Evolutionary conservation across 1,284 basidiomycete genomes (phyloP).

Genomic region (Inonotus hispidus): DNA sequence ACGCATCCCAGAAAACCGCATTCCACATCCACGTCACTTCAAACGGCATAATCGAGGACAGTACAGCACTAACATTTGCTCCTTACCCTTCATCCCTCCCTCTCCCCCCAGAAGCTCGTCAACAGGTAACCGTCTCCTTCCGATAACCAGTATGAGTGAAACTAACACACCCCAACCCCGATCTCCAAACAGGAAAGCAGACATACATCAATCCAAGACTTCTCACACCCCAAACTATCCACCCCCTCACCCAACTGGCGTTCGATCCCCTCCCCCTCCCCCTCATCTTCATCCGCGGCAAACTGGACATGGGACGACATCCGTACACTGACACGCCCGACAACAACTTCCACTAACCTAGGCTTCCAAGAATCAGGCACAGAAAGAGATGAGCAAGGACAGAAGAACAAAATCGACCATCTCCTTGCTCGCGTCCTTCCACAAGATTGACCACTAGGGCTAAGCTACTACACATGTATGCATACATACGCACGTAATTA

Average conservation of each 20-base stretch:
- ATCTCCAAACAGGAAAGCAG: constrained; percentile 8
- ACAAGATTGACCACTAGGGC: background rate
- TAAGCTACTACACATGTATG: no score
- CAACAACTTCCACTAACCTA: no score
- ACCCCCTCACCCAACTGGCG: constrained; percentile 74
- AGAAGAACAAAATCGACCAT: background rate
- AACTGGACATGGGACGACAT: background rate
- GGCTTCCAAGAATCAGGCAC: no score
- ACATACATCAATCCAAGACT: constrained; percentile 55
- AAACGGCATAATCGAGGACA: constrained; percentile 74
- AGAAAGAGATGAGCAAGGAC: no score
- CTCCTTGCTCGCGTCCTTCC: background rate
- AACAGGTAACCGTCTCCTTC: background rate
- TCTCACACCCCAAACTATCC: constrained; percentile 64
- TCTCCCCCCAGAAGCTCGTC: constrained; percentile 1
- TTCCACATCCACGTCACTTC: constrained; percentile 62
- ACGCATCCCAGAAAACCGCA: constrained; percentile 53
- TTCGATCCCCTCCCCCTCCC: background rate
- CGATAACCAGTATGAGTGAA: no score
- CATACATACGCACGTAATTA: no score
- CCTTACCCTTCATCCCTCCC: constrained; percentile 41
- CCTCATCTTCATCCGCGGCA: background rate
- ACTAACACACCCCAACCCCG: no score
- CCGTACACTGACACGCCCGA: background rate
- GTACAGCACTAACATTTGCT: constrained; percentile 51